phyloP scores from a whole-genome alignment of 2,329 filamentous ascomycete species.

The Cryoendolithus antarcticus region DNA sequence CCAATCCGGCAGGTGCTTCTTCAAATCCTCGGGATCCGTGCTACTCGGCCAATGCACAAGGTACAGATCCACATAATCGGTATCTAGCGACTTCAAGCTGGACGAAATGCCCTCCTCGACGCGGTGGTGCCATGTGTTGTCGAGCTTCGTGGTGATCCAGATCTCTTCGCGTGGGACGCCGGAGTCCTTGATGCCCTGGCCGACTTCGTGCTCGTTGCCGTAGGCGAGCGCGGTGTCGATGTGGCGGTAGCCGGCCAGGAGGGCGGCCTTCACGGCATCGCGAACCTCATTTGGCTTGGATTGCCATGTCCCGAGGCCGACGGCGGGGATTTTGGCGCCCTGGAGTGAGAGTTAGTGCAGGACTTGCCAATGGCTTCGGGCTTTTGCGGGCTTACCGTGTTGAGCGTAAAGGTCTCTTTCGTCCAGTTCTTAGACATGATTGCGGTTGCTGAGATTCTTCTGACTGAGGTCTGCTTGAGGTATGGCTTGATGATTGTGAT shows the following conservation, averaged over 20 bases:
- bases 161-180: conserved; percentile 24
- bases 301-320: conserved; percentile 31
- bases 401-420: conserved; percentile 39
- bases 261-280: conserved; percentile 25
- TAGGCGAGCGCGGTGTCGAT: conserved; percentile 57
- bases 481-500: too few species aligned
- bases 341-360: conserved; percentile 25
- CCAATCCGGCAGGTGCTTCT: conserved; percentile 65
- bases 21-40: conserved; percentile 39
- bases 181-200: conserved; percentile 51
- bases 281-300: conserved; percentile 26
- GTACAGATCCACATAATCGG: conserved; percentile 57
- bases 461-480: too few species aligned
- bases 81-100: conserved; percentile 27
- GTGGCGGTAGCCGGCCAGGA: conserved; percentile 40
- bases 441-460: not conserved
- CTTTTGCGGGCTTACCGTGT: conserved; percentile 30
- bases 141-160: conserved; percentile 30
- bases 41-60: conserved; percentile 35
- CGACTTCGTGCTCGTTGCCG: conserved; percentile 65
- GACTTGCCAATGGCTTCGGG: not conserved
- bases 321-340: conserved; percentile 27
- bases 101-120: conserved; percentile 24
- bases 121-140: conserved; percentile 25
- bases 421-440: conserved; percentile 12